Base-by-base conservation (phyloP, 148 eudicot species). In the Rhododendron griersonianum region DNA sequence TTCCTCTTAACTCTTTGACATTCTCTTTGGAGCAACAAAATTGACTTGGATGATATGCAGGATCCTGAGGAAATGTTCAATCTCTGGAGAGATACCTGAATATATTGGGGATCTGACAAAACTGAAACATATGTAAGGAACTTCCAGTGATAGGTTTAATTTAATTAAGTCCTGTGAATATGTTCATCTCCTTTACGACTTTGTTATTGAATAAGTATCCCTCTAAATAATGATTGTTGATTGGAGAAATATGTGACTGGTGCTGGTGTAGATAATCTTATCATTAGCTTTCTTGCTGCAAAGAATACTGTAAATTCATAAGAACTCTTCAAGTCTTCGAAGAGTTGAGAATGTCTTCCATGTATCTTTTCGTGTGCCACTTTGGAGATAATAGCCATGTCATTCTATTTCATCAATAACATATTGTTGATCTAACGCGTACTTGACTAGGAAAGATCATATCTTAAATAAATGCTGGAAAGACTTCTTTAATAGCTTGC, bases 81-180 rank as follows among this genome's bases (percentile, higher is more conserved):
- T 92, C 61, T 69, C 81, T 86, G 94, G 94, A 85, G 85, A 85
- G 85, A 88, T 92, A 39, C 94, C 94, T 77, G 87, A 63, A 67
- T 91, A 91, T 80, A 67, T 92, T 35, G 94, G 94, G 75, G 84
- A 88, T 41, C 71, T 91, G 88, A 8, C 61, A 61, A 87, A 88
- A 81, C 67, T 92, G 88, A 92, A 92, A 88, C 83, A 77, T 84
- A 85, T 92, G 94, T 92, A 87, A 87, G 94, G 69, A 87, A 53
- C 45, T 69, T 47, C 18, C 7, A 44, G 25, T 77, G 2, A 50
- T 57, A 55, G 45, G 51, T 35, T 35, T 35, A 84, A 11, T 35
- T 35, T 35, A 84, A 11, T n/a, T 28, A 67, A 44, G 61, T 83
- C 61, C 25, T 1, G 15, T 15, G 16, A 15, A 45, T 67, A 47